phyloP scores from a whole-genome alignment of 768 basidiomycete genomes.

The Trichaptum fuscoviolaceum region DNA sequence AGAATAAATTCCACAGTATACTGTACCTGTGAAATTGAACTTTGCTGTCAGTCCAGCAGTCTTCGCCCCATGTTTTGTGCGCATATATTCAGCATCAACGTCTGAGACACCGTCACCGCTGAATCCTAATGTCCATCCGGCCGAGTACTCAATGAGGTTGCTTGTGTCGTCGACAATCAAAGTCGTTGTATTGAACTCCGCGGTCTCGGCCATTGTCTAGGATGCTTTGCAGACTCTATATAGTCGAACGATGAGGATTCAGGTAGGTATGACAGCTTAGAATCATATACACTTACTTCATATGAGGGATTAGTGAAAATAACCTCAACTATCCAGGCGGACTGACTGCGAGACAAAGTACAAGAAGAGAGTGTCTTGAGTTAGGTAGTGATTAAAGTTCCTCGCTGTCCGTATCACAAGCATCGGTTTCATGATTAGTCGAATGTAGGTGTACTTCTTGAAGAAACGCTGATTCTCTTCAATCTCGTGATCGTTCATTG shows the following conservation, averaged over 20 bases:
- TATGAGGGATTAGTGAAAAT: too few relatives aligned
- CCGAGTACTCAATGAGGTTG: neutral
- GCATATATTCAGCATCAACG: constrained; percentile 1
- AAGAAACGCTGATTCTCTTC: too few relatives aligned
- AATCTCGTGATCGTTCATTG: too few relatives aligned
- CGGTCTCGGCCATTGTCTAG: neutral
- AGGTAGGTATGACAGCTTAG: too few relatives aligned
- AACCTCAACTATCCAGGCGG: too few relatives aligned
- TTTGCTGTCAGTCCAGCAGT: constrained; percentile 1
- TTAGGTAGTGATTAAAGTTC: too few relatives aligned
- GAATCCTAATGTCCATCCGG: neutral
- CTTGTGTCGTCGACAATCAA: constrained; percentile 1
- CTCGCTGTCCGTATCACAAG: too few relatives aligned
- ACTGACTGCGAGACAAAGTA: too few relatives aligned
- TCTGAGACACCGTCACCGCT: neutral
- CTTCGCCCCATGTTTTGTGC: neutral
- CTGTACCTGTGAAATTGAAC: constrained; percentile 1
- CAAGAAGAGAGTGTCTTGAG: too few relatives aligned
- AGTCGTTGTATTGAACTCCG: neutral
- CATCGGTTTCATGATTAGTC: too few relatives aligned
- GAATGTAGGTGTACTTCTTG: too few relatives aligned
- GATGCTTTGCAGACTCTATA: neutral
- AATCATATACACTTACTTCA: too few relatives aligned
- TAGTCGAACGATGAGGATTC: neutral
- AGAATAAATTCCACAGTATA: neutral